A percentile compares a stretch with the other conserved stretches of the same genome.
Conservation (phyloP, 208 protist species). For the Trichomonas vaginalis region DNA sequence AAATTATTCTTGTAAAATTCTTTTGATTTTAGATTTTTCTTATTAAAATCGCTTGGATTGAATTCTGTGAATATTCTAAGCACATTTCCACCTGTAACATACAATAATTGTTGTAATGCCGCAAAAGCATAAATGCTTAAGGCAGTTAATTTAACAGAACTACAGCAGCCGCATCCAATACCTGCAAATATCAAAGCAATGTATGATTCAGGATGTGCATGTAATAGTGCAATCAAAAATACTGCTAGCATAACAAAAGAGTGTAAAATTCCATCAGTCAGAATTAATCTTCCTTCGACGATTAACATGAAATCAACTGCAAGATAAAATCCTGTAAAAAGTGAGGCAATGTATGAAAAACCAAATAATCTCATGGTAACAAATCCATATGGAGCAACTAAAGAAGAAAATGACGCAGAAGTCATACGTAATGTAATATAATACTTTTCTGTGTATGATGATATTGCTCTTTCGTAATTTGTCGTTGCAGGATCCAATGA, state of each 20-base stretch:
- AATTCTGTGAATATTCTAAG: background rate
- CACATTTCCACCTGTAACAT: background rate
- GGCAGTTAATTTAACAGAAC: background rate
- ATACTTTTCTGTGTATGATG: background rate
- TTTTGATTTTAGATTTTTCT: background rate
- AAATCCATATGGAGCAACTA: background rate
- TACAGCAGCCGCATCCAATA: background rate
- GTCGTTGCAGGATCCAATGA: background rate
- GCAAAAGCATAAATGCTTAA: background rate
- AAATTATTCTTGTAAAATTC: background rate
- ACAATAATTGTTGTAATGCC: background rate
- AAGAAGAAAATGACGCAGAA: background rate
- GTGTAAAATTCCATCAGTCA: background rate
- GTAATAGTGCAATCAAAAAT: background rate
- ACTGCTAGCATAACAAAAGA: background rate
- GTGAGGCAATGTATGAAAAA: background rate
- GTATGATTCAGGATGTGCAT: background rate
- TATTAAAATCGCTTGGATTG: background rate
- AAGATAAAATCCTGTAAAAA: background rate
- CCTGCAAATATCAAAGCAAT: background rate
- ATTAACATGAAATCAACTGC: background rate
- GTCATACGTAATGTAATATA: background rate
- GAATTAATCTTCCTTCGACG: background rate
- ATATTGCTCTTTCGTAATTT: background rate
- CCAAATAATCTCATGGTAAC: background rate